These are phyloP conservation scores for Papiliotrema laurentii DNA, from an alignment of 1,284 basidiomycete genomes.

Conservation along the genomic window DNA sequence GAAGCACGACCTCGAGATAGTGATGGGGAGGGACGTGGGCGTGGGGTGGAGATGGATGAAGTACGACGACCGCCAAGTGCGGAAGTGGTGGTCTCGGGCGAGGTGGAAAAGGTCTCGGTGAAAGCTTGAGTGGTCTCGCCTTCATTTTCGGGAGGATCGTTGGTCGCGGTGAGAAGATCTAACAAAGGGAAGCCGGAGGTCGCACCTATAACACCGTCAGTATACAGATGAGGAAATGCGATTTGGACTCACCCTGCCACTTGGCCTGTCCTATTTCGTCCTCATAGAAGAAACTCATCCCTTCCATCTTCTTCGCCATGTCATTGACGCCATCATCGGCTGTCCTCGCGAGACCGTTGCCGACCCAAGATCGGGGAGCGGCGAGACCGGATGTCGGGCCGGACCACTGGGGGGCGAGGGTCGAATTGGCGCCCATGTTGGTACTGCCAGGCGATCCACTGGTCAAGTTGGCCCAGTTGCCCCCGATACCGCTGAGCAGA, in stretches of 20 bases:
- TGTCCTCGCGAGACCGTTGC: conserved; percentile 8
- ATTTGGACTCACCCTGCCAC: conserved; percentile 45
- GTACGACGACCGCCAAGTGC: conserved; percentile 1
- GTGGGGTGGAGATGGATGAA: background rate
- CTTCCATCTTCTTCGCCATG: conserved; percentile 42
- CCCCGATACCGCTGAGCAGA: too few species aligned
- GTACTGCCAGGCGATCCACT: conserved; percentile 6
- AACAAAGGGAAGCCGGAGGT: conserved; percentile 81
- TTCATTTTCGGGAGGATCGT: conserved; percentile 38
- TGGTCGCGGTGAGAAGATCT: conserved; percentile 63
- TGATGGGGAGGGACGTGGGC: background rate
- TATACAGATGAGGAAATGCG: background rate
- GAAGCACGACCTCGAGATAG: background rate
- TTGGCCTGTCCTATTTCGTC: conserved; percentile 51
- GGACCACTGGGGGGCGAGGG: too few species aligned
- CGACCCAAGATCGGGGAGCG: background rate
- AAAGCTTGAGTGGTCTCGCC: conserved; percentile 9
- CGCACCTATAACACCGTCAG: conserved; percentile 55
- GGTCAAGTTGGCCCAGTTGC: too few species aligned
- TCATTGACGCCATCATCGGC: conserved; percentile 31
- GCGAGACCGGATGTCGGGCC: background rate
- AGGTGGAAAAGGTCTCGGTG: conserved; percentile 12
- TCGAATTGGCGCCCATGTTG: conserved; percentile 1
- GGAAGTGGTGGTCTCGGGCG: conserved; percentile 5
- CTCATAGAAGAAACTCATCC: conserved; percentile 47